Evolutionary conservation across 2,329 filamentous ascomycete genomes (phyloP), one percentile per base, ranked within the genome.

Genomic region (Colletotrichum sp.): DNA sequence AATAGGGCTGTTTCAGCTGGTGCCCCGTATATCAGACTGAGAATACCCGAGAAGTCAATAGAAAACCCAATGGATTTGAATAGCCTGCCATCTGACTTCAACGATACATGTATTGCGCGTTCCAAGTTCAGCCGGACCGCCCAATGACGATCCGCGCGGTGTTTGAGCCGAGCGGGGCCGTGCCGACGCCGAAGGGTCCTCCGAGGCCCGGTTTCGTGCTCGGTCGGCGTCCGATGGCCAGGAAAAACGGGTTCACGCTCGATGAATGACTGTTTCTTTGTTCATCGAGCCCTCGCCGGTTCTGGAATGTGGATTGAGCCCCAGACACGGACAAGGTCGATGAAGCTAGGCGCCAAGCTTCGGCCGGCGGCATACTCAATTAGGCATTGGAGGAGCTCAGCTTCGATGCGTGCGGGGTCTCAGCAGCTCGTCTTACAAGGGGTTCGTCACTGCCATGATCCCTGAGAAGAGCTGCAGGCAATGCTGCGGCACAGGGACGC

Each of bases 361-460:
- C 26, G 18, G n/a, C 10, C 18, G n/a, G 26, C 34, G 21, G 30
- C 32, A 44, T 36, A 60, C 36, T 49, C 59, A 24, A 70, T 63
- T 52, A 15, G 26, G 36, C 34, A 28, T 63, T 62, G 36, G 36
- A 34, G 59, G 18, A n/a, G 59, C 57, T 63, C 68, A 70, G 57
- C 59, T 62, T 59, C 68, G 34, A 62, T 32, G 68, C 57, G 28
- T 70, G 68, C 68, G 68, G 68, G 68, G 68, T 70, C 68, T 62
- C 68, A 70, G 57, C 59, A 62, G 68, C 34, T 49, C 55, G 10
- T n/a, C 52, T 49, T 62, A 49, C 67, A 70, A 60, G 68, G 68
- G 28, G 24, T 9, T 63, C 36, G 12, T 24, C n/a, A n/a, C 39
- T 52, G 39, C 68, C 68, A 63, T 70, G 34, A 70, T 70, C 57